Evolutionary conservation across 2,329 filamentous ascomycete genomes (phyloP).

Genomic region (Mycocentrospora acerina): DNA sequence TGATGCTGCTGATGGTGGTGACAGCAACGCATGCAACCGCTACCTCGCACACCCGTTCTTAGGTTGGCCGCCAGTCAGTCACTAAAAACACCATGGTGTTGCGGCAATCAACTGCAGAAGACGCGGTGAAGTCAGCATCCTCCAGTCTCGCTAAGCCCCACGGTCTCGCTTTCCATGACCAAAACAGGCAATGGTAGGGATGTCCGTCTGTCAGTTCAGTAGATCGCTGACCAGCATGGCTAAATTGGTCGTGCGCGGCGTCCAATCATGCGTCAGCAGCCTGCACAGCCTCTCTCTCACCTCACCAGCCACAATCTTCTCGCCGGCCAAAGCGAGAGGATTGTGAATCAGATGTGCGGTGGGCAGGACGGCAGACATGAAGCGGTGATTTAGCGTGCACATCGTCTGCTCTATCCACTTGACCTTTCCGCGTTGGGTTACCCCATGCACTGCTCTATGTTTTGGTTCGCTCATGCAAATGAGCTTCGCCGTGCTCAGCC

Average conservation of each 20-base stretch:
- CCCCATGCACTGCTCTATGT: constrained; percentile 17
- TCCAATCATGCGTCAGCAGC: neutral
- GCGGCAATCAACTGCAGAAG: constrained; percentile 13
- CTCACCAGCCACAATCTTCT: constrained; percentile 23
- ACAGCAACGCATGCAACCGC: too few relatives aligned
- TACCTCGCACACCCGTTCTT: too few relatives aligned
- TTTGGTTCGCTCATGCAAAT: constrained; percentile 23
- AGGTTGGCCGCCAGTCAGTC: too few relatives aligned
- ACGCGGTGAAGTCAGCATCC: constrained; percentile 19
- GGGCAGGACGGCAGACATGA: constrained; percentile 25
- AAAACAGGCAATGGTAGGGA: too few relatives aligned
- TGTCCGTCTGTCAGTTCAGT: too few relatives aligned
- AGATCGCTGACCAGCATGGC: too few relatives aligned
- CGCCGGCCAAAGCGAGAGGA: constrained; percentile 26
- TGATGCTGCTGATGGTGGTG: too few relatives aligned
- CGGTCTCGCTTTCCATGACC: neutral
- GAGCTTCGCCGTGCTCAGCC: constrained; percentile 21
- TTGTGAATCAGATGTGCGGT: constrained; percentile 21
- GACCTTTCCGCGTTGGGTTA: constrained; percentile 27
- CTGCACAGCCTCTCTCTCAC: constrained; percentile 25
- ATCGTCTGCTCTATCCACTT: constrained; percentile 32
- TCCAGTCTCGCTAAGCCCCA: neutral
- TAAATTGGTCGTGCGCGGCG: neutral
- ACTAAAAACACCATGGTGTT: neutral
- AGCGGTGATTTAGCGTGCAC: constrained; percentile 33